Evolutionary conservation across 208 protist species (phyloP).

Genomic region (Trypanosoma conorhini): DNA sequence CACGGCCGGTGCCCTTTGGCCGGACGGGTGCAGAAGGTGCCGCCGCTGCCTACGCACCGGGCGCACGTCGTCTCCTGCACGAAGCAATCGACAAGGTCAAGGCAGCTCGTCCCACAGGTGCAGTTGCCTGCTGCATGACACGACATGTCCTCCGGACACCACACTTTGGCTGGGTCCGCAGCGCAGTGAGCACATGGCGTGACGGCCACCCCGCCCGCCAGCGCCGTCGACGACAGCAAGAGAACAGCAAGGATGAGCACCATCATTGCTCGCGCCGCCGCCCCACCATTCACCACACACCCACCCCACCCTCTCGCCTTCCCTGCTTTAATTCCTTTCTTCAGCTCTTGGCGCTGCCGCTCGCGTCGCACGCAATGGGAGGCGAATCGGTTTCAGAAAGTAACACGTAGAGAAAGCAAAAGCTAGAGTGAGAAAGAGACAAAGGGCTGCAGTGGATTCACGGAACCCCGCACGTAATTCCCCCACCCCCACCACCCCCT

Average conservation of each 20-base stretch:
- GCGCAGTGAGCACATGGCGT: conserved; percentile 51
- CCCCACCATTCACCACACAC: neutral
- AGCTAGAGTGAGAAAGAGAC: neutral
- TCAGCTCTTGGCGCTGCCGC: neutral
- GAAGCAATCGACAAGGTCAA: conserved; percentile 46
- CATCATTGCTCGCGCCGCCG: neutral
- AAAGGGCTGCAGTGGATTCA: neutral
- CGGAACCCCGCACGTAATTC: neutral
- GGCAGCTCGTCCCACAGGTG: conserved; percentile 36
- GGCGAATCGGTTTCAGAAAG: neutral
- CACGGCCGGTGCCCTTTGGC: conserved; percentile 24
- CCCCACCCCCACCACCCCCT: neutral
- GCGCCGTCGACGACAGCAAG: neutral
- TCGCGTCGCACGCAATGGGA: neutral
- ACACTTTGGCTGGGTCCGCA: conserved; percentile 30
- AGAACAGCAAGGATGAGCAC: neutral
- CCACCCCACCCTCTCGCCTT: neutral
- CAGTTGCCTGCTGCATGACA: conserved; percentile 40
- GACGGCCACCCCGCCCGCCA: conserved; percentile 12
- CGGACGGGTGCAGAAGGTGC: conserved; percentile 35
- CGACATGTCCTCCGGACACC: conserved; percentile 58
- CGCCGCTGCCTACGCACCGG: conserved; percentile 42
- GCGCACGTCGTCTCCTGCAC: conserved; percentile 36
- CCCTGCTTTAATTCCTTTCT: neutral
- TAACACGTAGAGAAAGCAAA: neutral